Base-by-base conservation (phyloP, 192 early-diverging fungal species). In the Cladochytrium replicatum region DNA sequence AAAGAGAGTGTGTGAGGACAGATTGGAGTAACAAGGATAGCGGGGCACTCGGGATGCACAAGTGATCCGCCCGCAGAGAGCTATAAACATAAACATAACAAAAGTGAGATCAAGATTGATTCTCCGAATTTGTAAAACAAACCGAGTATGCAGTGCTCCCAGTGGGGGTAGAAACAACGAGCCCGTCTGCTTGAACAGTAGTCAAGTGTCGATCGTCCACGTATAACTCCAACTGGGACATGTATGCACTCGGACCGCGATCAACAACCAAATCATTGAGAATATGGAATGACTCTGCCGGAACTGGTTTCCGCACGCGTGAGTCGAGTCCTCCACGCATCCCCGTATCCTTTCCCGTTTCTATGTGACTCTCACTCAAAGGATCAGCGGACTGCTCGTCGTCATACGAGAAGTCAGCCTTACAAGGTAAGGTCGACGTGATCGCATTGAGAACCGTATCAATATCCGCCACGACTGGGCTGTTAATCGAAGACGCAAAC, bases 221-320 rank as follows among this genome's bases (percentile, higher is more conserved):
- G 71, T 84, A 78, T 24, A 77, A 53, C 54, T 77, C 74, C 43
- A 98, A 68, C 50, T 88, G 69, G 29, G 77, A 76, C 78, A 99
- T 84, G 49, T 88, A 93, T 2, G 95, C 80, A 43, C 81, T 85
- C 6, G 92, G 92, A 3, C 95, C 77, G 37, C 94, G 83, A 64
- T 98, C 94, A 19, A 98, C 80, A 1, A 92, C 88, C 13, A 98
- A 58, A 48, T 98, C 95, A 48, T 99, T 99, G 50, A 99, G 63
- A 25, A 99, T 87, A 55, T 93, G 78, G 67, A 90, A 93, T 2
- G 84, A 81, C 1, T 61, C 63, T 4, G 13, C 37, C 28, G 57
- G 51, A 23, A 55, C 69, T 63, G 2, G 69, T 54, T 32, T 67
- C n/a, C n/a, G n/a, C n/a, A n/a, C n/a, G n/a, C n/a, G n/a, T n/a